Evolutionary conservation across 495 filamentous ascomycete species (phyloP).

Genomic region (Cladorrhinum samala): DNA sequence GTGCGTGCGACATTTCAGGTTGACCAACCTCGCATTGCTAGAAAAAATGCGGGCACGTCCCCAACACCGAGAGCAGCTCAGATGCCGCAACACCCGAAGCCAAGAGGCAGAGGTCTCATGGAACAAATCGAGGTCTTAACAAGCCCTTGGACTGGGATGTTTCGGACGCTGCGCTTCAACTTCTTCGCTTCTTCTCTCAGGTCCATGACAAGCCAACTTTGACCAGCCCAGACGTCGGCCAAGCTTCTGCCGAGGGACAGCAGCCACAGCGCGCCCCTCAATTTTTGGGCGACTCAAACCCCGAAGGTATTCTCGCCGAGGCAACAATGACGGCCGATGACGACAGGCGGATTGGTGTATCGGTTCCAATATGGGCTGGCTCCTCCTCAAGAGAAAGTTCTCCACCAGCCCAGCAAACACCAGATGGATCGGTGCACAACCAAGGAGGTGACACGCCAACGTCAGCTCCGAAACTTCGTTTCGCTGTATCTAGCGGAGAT

Average conservation of each 20-base stretch:
- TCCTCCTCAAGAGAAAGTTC: background rate
- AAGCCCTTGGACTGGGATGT: slow-evolving; percentile 12
- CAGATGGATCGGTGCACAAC: background rate
- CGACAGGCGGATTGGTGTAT: slow-evolving; percentile 1
- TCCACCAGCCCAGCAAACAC: background rate
- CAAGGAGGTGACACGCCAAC: background rate
- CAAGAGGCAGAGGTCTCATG: background rate
- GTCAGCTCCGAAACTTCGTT: slow-evolving; percentile 1
- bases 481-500: slow-evolving; percentile 5
- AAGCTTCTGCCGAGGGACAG: background rate
- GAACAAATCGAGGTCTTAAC: background rate
- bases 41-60: slow-evolving; percentile 14
- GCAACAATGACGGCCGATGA: slow-evolving; percentile 28
- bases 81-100: background rate
- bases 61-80: background rate
- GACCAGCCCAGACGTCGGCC: background rate
- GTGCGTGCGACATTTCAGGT: too few relatives aligned
- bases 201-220: slow-evolving; percentile 1
- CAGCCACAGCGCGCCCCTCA: slow-evolving; percentile 23
- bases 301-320: slow-evolving; percentile 47
- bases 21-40: too few relatives aligned
- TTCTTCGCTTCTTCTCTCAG: slow-evolving; percentile 24
- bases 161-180: slow-evolving; percentile 20
- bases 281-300: slow-evolving; percentile 49
- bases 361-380: background rate